phyloP scores from a whole-genome alignment of 805 yeast genomes.

The Suhomyces prunicola region DNA sequence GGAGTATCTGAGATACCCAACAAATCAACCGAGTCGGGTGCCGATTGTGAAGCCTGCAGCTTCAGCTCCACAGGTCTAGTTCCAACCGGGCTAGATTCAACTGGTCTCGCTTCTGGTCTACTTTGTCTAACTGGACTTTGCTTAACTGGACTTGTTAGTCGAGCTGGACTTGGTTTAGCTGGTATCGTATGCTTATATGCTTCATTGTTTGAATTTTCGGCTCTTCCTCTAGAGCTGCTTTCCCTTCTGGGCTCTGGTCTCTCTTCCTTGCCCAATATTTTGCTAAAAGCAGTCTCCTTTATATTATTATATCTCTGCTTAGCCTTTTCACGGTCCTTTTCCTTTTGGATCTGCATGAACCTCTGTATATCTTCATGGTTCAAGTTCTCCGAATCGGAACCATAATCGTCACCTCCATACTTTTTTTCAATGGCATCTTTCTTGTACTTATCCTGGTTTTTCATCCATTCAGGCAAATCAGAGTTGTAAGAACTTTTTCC shows the following conservation, averaged over 20 bases:
- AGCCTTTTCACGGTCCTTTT: slow-evolving; percentile 35
- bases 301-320: slow-evolving; percentile 21
- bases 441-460: slow-evolving; percentile 48
- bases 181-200: no score
- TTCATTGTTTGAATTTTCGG: background rate
- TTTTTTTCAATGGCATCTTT: slow-evolving; percentile 34
- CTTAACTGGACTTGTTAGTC: background rate
- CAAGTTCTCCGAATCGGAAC: slow-evolving; percentile 47
- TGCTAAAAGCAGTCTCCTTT: slow-evolving; percentile 13
- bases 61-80: no score
- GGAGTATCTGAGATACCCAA: slow-evolving; percentile 21
- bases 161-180: background rate
- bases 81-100: no score
- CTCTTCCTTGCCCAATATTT: slow-evolving; percentile 2
- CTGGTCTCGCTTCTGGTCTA: no score
- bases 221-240: background rate
- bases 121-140: no score
- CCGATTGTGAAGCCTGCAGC: no score
- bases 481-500: slow-evolving; percentile 11
- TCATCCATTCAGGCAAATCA: slow-evolving; percentile 73
- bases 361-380: slow-evolving; percentile 39
- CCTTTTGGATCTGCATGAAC: slow-evolving; percentile 35
- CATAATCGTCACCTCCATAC: slow-evolving; percentile 37
- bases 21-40: slow-evolving; percentile 20
- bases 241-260: background rate